Conservation (phyloP, 2,329 filamentous ascomycete genomes). For the Laburnicola sp. region DNA sequence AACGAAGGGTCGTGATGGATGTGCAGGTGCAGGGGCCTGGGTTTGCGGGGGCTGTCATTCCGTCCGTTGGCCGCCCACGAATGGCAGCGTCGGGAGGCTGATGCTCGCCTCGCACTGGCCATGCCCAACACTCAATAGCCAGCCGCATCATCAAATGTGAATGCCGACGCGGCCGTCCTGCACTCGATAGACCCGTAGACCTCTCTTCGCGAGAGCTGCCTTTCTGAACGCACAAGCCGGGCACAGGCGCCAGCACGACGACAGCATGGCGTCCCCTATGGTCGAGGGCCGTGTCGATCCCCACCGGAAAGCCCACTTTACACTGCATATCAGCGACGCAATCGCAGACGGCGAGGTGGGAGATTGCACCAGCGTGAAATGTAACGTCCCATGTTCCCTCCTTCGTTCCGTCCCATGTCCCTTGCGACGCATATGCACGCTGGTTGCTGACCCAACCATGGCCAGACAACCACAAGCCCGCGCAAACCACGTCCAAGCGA, state of each 20-base stretch:
- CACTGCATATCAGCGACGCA: slow-evolving; percentile 40
- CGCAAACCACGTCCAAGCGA: slow-evolving; percentile 34
- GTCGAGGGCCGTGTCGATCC: slow-evolving; percentile 43
- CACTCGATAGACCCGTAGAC: background rate
- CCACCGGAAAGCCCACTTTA: slow-evolving; percentile 45
- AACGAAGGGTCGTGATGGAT: background rate
- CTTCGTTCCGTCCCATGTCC: slow-evolving; percentile 4
- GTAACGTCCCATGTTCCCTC: slow-evolving; percentile 22
- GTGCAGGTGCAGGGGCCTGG: background rate
- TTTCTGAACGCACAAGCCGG: background rate
- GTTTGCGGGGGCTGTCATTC: slow-evolving; percentile 1
- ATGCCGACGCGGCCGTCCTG: no score
- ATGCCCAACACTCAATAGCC: background rate
- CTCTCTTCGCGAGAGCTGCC: background rate
- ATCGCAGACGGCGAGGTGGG: slow-evolving; percentile 29
- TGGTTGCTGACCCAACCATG: slow-evolving; percentile 17
- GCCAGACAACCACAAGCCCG: slow-evolving; percentile 52
- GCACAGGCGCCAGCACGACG: background rate
- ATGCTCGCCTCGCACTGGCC: no score
- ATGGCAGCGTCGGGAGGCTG: background rate
- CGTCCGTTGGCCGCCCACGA: slow-evolving; percentile 3
- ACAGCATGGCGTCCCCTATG: slow-evolving; percentile 43
- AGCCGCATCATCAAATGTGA: background rate
- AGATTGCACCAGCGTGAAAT: slow-evolving; percentile 40
- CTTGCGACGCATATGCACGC: slow-evolving; percentile 6